Evolutionary conservation across 345 rosid species (phyloP).

Genomic region (Hibiscus mutabilis): DNA sequence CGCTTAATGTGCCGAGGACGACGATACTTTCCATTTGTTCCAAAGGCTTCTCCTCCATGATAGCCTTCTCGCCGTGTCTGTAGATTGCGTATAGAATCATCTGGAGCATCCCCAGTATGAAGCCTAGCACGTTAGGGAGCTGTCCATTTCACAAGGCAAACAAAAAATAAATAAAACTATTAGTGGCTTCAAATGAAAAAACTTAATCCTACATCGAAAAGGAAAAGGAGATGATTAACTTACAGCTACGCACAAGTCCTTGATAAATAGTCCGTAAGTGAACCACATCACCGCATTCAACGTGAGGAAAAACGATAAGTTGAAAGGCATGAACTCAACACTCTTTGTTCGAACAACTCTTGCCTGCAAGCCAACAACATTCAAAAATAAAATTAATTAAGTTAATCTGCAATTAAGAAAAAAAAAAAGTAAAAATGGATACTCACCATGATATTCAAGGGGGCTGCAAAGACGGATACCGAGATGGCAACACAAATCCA

Average conservation of each 20-base stretch:
- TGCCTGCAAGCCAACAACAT: neutral
- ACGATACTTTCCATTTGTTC: slow-evolving; percentile 23
- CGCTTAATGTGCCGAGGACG: slow-evolving; percentile 14
- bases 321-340: slow-evolving; percentile 90
- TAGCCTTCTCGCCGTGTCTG: slow-evolving; percentile 28
- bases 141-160: slow-evolving; percentile 11
- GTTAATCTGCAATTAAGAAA: neutral
- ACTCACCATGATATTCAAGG: slow-evolving; percentile 67
- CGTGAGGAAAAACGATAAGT: slow-evolving; percentile 84
- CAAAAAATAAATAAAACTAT: neutral
- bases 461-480: slow-evolving; percentile 75
- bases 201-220: neutral
- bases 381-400: neutral
- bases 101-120: slow-evolving; percentile 62
- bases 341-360: slow-evolving; percentile 62
- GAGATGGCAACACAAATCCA: slow-evolving; percentile 76
- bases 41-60: slow-evolving; percentile 20
- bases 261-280: slow-evolving; percentile 48
- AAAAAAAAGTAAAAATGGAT: neutral
- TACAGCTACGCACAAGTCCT: slow-evolving; percentile 64
- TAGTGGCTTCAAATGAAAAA: neutral
- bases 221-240: slow-evolving; percentile 19
- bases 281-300: slow-evolving; percentile 77
- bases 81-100: slow-evolving; percentile 55
- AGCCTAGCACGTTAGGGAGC: slow-evolving; percentile 77